These are phyloP conservation scores for Populus simonii DNA, from an alignment of 345 rosid genomes.

Conservation along the genomic window DNA sequence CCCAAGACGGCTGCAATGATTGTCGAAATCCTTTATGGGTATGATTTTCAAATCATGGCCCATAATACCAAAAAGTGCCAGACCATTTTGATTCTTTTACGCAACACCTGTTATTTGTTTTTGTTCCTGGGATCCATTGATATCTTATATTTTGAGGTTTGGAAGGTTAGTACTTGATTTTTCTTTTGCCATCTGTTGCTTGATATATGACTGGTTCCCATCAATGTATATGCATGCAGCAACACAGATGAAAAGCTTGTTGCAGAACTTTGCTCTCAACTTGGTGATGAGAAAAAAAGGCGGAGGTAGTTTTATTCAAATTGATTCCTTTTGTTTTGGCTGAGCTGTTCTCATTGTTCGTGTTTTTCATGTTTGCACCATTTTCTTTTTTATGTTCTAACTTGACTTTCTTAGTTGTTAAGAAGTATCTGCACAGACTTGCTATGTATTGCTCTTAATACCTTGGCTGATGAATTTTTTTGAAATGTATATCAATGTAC, in stretches of 20 bases:
- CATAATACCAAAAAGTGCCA: background rate
- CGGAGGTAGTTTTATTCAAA: conserved; percentile 44
- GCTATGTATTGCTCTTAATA: background rate
- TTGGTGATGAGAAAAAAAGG: conserved; percentile 42
- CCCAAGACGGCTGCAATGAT: background rate
- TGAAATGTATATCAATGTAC: background rate
- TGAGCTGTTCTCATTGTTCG: background rate
- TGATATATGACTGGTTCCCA: conserved; percentile 5
- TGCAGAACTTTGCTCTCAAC: conserved; percentile 76
- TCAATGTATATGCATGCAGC: conserved; percentile 42
- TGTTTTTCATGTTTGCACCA: background rate
- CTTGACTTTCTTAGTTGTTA: background rate
- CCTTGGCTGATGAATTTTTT: background rate
- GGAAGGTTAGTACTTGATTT: conserved; percentile 8
- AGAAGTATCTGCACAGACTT: background rate
- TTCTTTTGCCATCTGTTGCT: background rate
- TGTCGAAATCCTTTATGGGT: background rate
- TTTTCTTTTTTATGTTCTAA: background rate
- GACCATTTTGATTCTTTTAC: background rate
- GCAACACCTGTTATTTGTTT: background rate
- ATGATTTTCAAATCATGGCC: background rate
- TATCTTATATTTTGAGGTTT: conserved; percentile 14
- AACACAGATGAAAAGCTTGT: conserved; percentile 94
- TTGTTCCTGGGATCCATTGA: background rate
- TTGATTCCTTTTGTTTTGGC: background rate